phyloP scores from a whole-genome alignment of 345 rosid genomes.

The Streptanthus diversifolius region DNA sequence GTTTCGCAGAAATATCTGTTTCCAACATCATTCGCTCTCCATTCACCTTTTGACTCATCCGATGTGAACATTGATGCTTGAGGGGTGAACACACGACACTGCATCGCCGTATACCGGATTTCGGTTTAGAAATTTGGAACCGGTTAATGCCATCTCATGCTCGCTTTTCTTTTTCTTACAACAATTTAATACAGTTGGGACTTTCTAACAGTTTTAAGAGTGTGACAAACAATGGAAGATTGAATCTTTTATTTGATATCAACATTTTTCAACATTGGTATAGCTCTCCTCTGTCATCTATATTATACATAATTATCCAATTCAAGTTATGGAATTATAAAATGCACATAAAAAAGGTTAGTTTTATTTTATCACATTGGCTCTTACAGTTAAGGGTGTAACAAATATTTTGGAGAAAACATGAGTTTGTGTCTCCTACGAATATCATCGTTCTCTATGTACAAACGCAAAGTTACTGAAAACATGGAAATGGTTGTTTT shows the following conservation, averaged over 20 bases:
- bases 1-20: neutral
- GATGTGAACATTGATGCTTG: neutral
- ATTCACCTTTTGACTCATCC: neutral
- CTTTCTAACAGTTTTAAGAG: no score
- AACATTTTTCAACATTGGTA: neutral
- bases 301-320: neutral
- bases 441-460: slow-evolving; percentile 13
- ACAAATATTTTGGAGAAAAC: neutral
- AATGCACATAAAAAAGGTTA: neutral
- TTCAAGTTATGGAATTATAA: neutral
- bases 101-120: neutral
- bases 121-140: slow-evolving; percentile 7
- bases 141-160: neutral
- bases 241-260: neutral
- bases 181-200: neutral
- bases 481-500: neutral
- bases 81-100: neutral
- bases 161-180: neutral
- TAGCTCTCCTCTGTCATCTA: neutral
- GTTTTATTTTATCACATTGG: neutral
- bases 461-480: slow-evolving; percentile 11
- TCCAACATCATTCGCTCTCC: neutral
- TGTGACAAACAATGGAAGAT: neutral
- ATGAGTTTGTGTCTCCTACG: neutral
- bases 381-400: neutral